Evolutionary conservation across 306 rosid genomes (phyloP).

Genomic region (Hippophae rhamnoides): DNA sequence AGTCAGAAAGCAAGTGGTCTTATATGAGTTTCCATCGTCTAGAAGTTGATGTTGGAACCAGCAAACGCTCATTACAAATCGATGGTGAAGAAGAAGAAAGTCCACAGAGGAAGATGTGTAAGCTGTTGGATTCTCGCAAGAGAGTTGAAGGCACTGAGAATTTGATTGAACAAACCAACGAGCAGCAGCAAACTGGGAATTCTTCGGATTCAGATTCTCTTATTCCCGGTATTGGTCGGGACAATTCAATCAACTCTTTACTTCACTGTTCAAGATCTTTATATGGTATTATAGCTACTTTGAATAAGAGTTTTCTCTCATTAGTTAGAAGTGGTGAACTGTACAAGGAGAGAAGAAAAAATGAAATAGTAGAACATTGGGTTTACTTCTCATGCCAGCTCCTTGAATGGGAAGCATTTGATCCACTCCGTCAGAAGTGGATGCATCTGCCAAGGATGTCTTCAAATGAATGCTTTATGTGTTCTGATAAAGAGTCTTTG

Average conservation of each 20-base stretch:
- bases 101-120: slow-evolving; percentile 38
- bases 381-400: slow-evolving; percentile 71
- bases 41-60: slow-evolving; percentile 37
- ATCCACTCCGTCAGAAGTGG: slow-evolving; percentile 63
- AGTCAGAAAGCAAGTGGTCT: slow-evolving; percentile 53
- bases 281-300: slow-evolving; percentile 58
- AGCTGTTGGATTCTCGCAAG: slow-evolving; percentile 31
- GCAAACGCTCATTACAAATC: slow-evolving; percentile 46
- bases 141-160: slow-evolving; percentile 23
- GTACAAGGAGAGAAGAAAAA: slow-evolving; percentile 55
- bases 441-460: slow-evolving; percentile 86
- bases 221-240: slow-evolving; percentile 48
- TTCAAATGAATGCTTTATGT: slow-evolving; percentile 80
- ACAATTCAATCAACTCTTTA: slow-evolving; percentile 66
- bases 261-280: slow-evolving; percentile 80
- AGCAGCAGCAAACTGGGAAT: slow-evolving; percentile 25
- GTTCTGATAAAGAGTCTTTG: slow-evolving; percentile 83
- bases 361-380: slow-evolving; percentile 78
- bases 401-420: slow-evolving; percentile 89
- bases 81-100: slow-evolving; percentile 29
- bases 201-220: slow-evolving; percentile 56
- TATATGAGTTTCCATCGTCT: slow-evolving; percentile 45
- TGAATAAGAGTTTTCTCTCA: slow-evolving; percentile 56
- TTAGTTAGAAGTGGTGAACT: slow-evolving; percentile 69
- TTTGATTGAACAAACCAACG: slow-evolving; percentile 28